phyloP scores from a whole-genome alignment of 768 basidiomycete species.

The Boletus sp. region DNA sequence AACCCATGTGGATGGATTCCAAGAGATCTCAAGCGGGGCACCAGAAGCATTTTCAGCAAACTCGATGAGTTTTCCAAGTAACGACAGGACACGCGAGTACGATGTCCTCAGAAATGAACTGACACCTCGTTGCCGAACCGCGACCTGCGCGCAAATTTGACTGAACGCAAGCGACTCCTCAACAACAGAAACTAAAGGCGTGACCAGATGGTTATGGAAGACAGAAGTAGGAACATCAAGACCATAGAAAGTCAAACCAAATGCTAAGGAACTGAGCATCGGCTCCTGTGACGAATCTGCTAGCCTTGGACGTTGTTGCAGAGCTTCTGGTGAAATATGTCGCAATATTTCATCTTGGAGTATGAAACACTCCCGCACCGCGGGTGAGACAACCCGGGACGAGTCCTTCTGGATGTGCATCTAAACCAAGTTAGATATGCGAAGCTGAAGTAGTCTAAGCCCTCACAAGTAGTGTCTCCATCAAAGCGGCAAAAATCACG shows the following conservation, averaged over 20 bases:
- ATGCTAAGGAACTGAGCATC: slow-evolving; percentile 45
- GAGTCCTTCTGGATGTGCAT: slow-evolving; percentile 38
- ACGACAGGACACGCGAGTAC: slow-evolving; percentile 48
- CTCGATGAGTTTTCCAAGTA: slow-evolving; percentile 51
- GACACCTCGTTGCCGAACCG: slow-evolving; percentile 34
- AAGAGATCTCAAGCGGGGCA: slow-evolving; percentile 39
- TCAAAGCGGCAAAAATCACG: slow-evolving; percentile 65
- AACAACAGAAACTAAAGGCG: slow-evolving; percentile 59
- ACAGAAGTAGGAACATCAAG: slow-evolving; percentile 34
- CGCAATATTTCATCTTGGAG: slow-evolving; percentile 54
- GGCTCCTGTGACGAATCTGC: slow-evolving; percentile 35
- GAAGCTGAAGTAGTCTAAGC: background rate
- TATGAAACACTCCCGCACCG: slow-evolving; percentile 43
- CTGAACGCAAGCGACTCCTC: slow-evolving; percentile 53
- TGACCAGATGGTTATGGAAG: slow-evolving; percentile 25
- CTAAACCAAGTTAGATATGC: slow-evolving; percentile 24
- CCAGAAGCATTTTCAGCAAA: slow-evolving; percentile 37
- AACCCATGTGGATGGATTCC: slow-evolving; percentile 71
- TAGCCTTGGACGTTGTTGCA: slow-evolving; percentile 51
- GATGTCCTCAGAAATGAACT: slow-evolving; percentile 44
- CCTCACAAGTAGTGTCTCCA: slow-evolving; percentile 64
- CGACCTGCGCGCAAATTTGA: slow-evolving; percentile 40
- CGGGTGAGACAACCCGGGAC: slow-evolving; percentile 33
- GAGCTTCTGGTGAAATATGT: slow-evolving; percentile 48
- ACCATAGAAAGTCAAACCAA: slow-evolving; percentile 64